A percentile compares a stretch with the other conserved stretches of the same genome.
Conservation (phyloP, 1,284 basidiomycete genomes). For the Ganoderma leucocontextum region DNA sequence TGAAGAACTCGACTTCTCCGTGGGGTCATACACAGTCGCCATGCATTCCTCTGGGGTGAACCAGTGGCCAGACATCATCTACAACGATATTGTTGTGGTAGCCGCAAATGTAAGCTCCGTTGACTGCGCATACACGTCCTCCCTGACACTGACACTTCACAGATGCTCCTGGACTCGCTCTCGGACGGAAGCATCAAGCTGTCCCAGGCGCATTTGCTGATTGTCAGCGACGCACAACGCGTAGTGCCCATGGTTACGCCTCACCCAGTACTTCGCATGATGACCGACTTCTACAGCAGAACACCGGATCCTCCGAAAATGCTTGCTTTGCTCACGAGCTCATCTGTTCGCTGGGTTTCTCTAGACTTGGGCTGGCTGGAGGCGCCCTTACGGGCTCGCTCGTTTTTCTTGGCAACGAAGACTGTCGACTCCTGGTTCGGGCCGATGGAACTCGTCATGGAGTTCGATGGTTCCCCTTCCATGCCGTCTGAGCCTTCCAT, state of each 20-base stretch:
- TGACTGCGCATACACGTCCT: not conserved
- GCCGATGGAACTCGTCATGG: slow-evolving; percentile 54
- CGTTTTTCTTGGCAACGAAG: slow-evolving; percentile 23
- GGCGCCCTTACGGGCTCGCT: slow-evolving; percentile 16
- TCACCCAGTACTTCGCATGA: slow-evolving; percentile 50
- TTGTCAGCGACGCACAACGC: slow-evolving; percentile 49
- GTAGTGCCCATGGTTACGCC: slow-evolving; percentile 35
- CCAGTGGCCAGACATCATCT: slow-evolving; percentile 28
- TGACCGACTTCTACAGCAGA: slow-evolving; percentile 54
- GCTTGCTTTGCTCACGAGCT: slow-evolving; percentile 48
- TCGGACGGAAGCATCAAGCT: slow-evolving; percentile 44
- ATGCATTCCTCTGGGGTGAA: slow-evolving; percentile 27
- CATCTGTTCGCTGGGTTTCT: slow-evolving; percentile 46
- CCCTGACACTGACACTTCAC: not conserved
- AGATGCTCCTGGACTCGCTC: slow-evolving; percentile 44
- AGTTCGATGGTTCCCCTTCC: slow-evolving; percentile 46
- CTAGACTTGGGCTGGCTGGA: slow-evolving; percentile 43
- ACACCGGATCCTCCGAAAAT: slow-evolving; percentile 46
- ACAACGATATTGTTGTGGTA: slow-evolving; percentile 33
- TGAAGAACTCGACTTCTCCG: slow-evolving; percentile 28
- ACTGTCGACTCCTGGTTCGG: slow-evolving; percentile 27
- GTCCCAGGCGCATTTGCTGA: slow-evolving; percentile 51
- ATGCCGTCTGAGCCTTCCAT: slow-evolving; percentile 41
- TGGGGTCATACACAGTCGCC: slow-evolving; percentile 29
- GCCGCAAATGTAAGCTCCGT: slow-evolving; percentile 25